A percentile compares a stretch with the other conserved stretches of the same genome.
phyloP scores from a whole-genome alignment of 345 rosid species.

The Boechera retrofracta region DNA sequence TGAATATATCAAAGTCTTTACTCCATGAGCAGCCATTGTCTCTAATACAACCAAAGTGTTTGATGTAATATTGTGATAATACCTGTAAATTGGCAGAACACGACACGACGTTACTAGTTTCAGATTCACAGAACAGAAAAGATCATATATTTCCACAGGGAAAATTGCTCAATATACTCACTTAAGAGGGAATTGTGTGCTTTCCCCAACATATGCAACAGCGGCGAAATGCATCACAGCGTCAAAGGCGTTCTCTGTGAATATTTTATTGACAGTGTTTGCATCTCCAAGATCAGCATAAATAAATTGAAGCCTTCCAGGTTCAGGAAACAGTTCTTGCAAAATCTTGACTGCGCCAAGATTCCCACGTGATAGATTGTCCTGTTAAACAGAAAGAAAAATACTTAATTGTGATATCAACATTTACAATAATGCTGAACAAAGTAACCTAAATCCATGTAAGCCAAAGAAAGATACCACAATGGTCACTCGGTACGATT shows the following conservation, averaged over 20 bases:
- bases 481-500: slow-evolving; percentile 70
- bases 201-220: slow-evolving; percentile 79
- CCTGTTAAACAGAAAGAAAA: slow-evolving; percentile 45
- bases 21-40: slow-evolving; percentile 63
- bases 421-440: neutral
- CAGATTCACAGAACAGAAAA: slow-evolving; percentile 13
- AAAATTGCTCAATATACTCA: slow-evolving; percentile 33
- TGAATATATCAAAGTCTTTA: slow-evolving; percentile 71
- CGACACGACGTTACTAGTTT: slow-evolving; percentile 24
- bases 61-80: slow-evolving; percentile 71
- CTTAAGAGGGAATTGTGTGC: slow-evolving; percentile 68
- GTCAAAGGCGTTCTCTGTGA: slow-evolving; percentile 62
- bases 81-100: slow-evolving; percentile 46
- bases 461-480: slow-evolving; percentile 52
- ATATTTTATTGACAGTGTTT: slow-evolving; percentile 58
- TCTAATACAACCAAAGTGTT: slow-evolving; percentile 64
- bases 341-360: slow-evolving; percentile 63
- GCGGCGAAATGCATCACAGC: slow-evolving; percentile 75
- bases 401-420: neutral
- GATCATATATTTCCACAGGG: neutral
- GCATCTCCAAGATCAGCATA: slow-evolving; percentile 72
- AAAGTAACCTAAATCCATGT: slow-evolving; percentile 5
- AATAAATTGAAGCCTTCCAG: slow-evolving; percentile 72
- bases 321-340: slow-evolving; percentile 60
- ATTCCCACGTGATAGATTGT: slow-evolving; percentile 74